Evolutionary conservation across 2,329 filamentous ascomycete species (phyloP), one percentile per base, ranked within the genome.

Genomic region (Parastagonospora avenae): DNA sequence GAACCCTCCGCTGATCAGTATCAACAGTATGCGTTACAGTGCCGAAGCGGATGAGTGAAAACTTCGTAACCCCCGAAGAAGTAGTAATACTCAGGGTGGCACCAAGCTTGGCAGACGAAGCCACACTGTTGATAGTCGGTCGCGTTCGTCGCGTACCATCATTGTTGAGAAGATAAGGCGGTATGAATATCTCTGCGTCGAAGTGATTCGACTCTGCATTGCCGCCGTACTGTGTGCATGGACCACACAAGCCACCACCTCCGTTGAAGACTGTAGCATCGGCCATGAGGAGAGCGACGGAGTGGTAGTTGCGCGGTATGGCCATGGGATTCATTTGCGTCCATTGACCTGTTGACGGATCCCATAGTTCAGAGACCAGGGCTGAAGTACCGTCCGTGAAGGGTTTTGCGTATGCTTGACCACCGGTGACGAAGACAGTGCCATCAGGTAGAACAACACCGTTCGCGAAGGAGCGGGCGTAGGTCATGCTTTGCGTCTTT

Each of bases 1-100:
- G 72, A 41, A 85, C 73, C 8, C 82, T 77, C 16, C 83, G 68
- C 70, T 85, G 82, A 63, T 86, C 83, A 0, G 79, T 85, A 58
- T 86, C 82, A 41, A 85, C 76, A 1, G 80, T 78, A 62, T 85
- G 82, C 0, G 83, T 85, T 4, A 73, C 71, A 3, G 74, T 77
- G 1, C 81, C 78, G 39, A 77, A 75, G 5, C 83, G 74, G 27
- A 86, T 65, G 11, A 85, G 62, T 0, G 77, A 73, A 33, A 77
- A 76, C 2, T 63, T 70, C 11, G 60, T 56, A 1, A 67, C 54
- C 10, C 51, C 45, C n/a, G 49, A 45, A 31, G 52, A 45, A 8
- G 76, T 71, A 0, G 59, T 69, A 14, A 79, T 56, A 30, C 56
- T 61, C 5, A 74, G 45, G 0, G 53, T 65, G 1, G 53, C 68